These are phyloP conservation scores for Saccharomyces mikatae DNA, from an alignment of 805 yeast genomes.

Conservation along the genomic window DNA sequence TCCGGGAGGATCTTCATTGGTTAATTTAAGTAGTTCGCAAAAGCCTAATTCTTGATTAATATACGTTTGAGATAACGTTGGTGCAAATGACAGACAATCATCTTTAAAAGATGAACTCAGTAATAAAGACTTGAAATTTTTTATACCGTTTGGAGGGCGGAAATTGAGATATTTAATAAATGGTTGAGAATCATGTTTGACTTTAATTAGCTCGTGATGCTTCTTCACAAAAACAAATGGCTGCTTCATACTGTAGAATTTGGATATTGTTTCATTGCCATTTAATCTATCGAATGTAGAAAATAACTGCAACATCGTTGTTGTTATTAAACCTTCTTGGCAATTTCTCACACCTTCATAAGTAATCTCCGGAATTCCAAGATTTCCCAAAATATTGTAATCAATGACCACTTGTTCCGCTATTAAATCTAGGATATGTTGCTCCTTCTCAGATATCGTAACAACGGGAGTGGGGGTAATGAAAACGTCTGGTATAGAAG, in stretches of 20 bases:
- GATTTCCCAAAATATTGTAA: conserved; percentile 41
- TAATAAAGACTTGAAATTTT: conserved; percentile 46
- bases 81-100: conserved; percentile 25
- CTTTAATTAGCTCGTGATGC: conserved; percentile 31
- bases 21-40: conserved; percentile 27
- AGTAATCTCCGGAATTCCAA: conserved; percentile 52
- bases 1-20: conserved; percentile 24
- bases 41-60: conserved; percentile 30
- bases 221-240: conserved; percentile 28
- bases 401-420: conserved; percentile 29
- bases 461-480: conserved; percentile 19
- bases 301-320: conserved; percentile 18
- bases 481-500: conserved; percentile 52
- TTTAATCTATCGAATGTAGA: conserved; percentile 17
- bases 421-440: conserved; percentile 21
- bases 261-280: conserved; percentile 23
- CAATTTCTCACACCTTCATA: conserved; percentile 16
- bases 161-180: conserved; percentile 55
- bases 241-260: conserved; percentile 17
- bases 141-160: conserved; percentile 43
- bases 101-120: conserved; percentile 30
- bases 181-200: conserved; percentile 41
- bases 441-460: conserved; percentile 8
- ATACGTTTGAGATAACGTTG: conserved; percentile 28
- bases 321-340: conserved; percentile 15